A percentile compares a stretch with the other conserved stretches of the same genome.
phyloP scores from a whole-genome alignment of 352 stramenopile genomes.

The Globisporangium solare region DNA sequence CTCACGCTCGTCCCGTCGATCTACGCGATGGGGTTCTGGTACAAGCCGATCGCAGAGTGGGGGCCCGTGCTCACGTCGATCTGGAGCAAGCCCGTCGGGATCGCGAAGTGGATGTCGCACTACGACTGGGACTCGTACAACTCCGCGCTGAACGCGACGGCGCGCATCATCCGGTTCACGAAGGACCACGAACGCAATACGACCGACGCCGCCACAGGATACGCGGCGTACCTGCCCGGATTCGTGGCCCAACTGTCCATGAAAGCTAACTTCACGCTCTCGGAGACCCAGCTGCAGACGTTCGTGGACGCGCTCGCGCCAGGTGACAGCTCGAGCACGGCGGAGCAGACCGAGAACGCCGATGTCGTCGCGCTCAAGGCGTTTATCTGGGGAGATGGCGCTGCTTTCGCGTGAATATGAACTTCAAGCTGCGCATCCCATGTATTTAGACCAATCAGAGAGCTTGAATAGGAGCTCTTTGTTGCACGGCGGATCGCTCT shows the following conservation, averaged over 20 bases:
- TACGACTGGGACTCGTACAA: conserved; percentile 20
- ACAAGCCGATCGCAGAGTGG: conserved; percentile 33
- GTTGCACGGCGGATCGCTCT: no score
- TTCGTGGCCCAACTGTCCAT: conserved; percentile 31
- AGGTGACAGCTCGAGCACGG: no score
- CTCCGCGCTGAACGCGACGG: conserved; percentile 40
- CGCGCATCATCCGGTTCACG: conserved; percentile 59
- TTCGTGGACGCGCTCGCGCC: conserved; percentile 57
- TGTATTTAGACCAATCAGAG: no score
- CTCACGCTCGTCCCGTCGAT: conserved; percentile 36
- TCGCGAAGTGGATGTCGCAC: conserved; percentile 20
- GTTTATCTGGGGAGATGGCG: no score
- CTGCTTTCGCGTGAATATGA: no score
- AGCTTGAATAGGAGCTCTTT: no score
- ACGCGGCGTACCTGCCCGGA: conserved; percentile 33
- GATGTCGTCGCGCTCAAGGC: no score
- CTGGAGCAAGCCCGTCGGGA: conserved; percentile 21
- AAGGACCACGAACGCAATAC: conserved; percentile 39
- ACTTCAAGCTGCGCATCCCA: no score
- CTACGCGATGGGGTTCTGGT: conserved; percentile 54
- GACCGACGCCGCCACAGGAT: conserved; percentile 22
- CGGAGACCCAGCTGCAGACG: conserved; percentile 29
- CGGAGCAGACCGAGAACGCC: no score
- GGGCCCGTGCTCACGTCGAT: conserved; percentile 25
- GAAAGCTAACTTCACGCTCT: conserved; percentile 21